Evolutionary conservation across 1,284 basidiomycete species (phyloP).

Genomic region (Ustilago sp.): DNA sequence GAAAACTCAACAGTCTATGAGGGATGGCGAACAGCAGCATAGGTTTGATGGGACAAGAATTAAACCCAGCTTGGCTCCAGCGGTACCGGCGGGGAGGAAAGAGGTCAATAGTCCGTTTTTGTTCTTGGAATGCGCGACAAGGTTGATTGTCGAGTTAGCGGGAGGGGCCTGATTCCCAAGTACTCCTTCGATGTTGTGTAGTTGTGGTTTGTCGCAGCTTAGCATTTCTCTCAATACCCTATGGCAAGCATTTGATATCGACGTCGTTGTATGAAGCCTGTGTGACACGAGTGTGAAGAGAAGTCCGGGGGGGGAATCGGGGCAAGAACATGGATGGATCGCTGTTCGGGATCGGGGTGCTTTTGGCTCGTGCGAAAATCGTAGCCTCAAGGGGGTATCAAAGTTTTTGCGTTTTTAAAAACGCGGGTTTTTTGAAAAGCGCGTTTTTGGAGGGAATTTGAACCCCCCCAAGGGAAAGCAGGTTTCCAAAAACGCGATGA

Average conservation of each 20-base stretch:
- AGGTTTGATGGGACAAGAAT: slow-evolving; percentile 38
- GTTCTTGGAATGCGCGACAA: slow-evolving; percentile 93
- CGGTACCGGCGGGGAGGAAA: slow-evolving; percentile 75
- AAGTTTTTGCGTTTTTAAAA: too few species aligned
- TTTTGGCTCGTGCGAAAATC: too few species aligned
- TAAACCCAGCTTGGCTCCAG: slow-evolving; percentile 52
- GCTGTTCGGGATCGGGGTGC: too few species aligned
- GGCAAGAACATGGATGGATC: not conserved
- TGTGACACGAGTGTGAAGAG: too few species aligned
- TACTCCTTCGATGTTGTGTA: not conserved
- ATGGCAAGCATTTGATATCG: not conserved
- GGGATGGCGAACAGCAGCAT: slow-evolving; percentile 28
- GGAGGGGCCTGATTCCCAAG: slow-evolving; percentile 31
- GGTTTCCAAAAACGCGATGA: too few species aligned
- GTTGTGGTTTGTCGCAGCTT: not conserved
- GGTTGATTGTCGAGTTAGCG: slow-evolving; percentile 71
- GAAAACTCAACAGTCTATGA: slow-evolving; percentile 34
- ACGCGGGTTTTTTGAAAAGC: too few species aligned
- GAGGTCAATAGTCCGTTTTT: slow-evolving; percentile 89
- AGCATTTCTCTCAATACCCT: not conserved
- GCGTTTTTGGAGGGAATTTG: too few species aligned
- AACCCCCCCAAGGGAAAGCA: too few species aligned
- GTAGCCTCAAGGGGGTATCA: too few species aligned
- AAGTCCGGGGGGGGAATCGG: too few species aligned
- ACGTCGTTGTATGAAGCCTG: too few species aligned